Conservation (phyloP, 768 basidiomycete species). For the Lentinula detonsa region DNA sequence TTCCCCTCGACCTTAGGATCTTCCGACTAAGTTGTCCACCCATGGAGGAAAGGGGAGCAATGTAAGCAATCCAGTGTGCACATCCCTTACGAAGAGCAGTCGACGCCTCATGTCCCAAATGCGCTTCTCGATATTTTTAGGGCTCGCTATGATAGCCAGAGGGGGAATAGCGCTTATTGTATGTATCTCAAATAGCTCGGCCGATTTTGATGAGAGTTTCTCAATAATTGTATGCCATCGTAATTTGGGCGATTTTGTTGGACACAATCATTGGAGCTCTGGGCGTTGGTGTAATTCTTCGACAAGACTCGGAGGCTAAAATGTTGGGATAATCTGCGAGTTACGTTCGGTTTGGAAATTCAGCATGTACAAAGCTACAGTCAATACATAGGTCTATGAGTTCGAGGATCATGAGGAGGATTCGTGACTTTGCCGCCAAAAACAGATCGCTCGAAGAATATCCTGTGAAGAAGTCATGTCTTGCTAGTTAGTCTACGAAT, state of each 20-base stretch:
- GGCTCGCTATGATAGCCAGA: constrained; percentile 57
- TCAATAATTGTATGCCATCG: constrained; percentile 42
- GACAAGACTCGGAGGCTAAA: neutral
- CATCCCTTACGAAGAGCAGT: neutral
- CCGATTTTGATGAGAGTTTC: constrained; percentile 19
- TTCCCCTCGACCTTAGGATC: constrained; percentile 20
- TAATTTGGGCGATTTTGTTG: constrained; percentile 51
- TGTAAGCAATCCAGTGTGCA: no score
- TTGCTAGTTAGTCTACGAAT: neutral
- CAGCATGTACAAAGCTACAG: neutral
- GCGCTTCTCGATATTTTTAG: constrained; percentile 34
- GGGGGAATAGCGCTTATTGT: constrained; percentile 67
- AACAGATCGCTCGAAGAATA: constrained; percentile 27
- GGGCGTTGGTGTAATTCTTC: constrained; percentile 14
- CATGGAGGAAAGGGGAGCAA: neutral
- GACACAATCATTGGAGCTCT: constrained; percentile 46
- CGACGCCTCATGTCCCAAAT: constrained; percentile 9
- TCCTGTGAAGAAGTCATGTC: constrained; percentile 17
- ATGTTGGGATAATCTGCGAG: neutral
- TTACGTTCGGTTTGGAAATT: no score
- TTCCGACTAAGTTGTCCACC: neutral
- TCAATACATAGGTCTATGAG: neutral
- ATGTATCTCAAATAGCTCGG: constrained; percentile 39
- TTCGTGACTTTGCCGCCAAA: constrained; percentile 18
- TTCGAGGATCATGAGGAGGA: neutral